Evolutionary conservation across 371 early-diverging fungal genomes (phyloP), one percentile per base, ranked within the genome.

Genomic region (Thermomucor indicae-seudaticae): DNA sequence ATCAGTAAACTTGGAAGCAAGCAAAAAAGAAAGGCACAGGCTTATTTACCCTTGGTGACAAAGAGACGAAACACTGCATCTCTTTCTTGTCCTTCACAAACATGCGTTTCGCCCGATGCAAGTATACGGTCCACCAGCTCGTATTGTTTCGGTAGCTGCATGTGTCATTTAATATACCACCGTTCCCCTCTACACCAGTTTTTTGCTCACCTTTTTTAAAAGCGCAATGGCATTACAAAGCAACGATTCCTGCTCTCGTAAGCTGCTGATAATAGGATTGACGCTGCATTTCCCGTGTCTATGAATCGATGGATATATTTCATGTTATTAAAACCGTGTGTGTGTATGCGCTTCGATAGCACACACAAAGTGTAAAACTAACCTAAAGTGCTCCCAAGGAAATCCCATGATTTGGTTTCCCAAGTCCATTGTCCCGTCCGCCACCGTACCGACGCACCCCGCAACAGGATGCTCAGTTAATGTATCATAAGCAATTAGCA

Each of bases 401-500:
- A 79, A 81, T 12, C 37, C 32, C 1, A 49, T 51, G 17, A 86
- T 37, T 14, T 62, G 60, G n/a, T 62, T 52, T 8, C 69, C 83
- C 3, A 92, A 55, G 1, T 56, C 43, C 1, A 43, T 28, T 8
- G 90, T 47, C 0, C 73, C 66, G 17, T 63, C 19, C 1, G 72
- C 59, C 11, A 90, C 66, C 20, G 59, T 55, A 0, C 65, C 66
- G 7, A 84, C 64, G 32, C 67, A 71, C 14, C 66, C 58, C 3
- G 74, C 64, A 11, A 86, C 61, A 0, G 90, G 84, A 49, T 90
- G 89, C 5, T 69, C 68, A 7, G 77, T 65, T 1, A 94, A 67
- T 0, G 84, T 79, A 49, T 90, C 89, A 53, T 91, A 95, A 0
- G 86, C 81, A 37, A 90, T 69, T 10, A 90, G 60, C 11, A 83